Evolutionary conservation across 2,329 filamentous ascomycete genomes (phyloP), one percentile per base, ranked within the genome.

Genomic region (Stemphylium beticola): DNA sequence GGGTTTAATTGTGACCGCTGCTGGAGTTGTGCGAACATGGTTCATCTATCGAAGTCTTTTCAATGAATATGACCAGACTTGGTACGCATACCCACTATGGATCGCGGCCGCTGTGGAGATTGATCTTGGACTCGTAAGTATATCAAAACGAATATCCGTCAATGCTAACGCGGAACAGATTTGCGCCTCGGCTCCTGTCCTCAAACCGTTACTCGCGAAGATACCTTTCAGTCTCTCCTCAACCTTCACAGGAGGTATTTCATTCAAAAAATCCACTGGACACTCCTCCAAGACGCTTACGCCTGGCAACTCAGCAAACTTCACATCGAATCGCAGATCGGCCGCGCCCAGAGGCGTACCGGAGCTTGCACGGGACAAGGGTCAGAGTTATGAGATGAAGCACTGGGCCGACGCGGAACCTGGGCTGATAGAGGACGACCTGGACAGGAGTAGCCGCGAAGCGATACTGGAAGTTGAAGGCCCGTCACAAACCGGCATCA

Each of bases 71-170:
- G 79, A 81, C 46, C 71, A 73, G 49, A 79, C 77, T 2, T 81
- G 78, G 79, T 76, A 72, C 48, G 69, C 76, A 4, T 80, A 78
- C 65, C 76, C 77, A 5, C 63, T 81, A 0, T 81, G 78, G 77
- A 79, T 81, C n/a, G 73, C 73, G 38, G 77, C 78, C 4, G 74
- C 77, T 0, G 74, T 81, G 2, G 79, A 81, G 58, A 76, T 80
- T 8, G 77, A 81, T 53, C 55, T 81, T 6, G 78, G 76, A 9
- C 73, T 81, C n/a, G 76, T 79, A 61, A 64, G 77, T 73, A 10
- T 1, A 32, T 33, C 45, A 24, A 41, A 32, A 9, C 26, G 4
- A 0, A 5, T 12, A 8, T 40, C 8, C 10, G 6, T 15, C 11
- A 4, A 18, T 14, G 15, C 50, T 57, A 10, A 58, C 38, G 9